A percentile compares a stretch with the other conserved stretches of the same genome.
Evolutionary conservation across 768 basidiomycete species (phyloP).

Genomic region (Boletus vermiculosoides): DNA sequence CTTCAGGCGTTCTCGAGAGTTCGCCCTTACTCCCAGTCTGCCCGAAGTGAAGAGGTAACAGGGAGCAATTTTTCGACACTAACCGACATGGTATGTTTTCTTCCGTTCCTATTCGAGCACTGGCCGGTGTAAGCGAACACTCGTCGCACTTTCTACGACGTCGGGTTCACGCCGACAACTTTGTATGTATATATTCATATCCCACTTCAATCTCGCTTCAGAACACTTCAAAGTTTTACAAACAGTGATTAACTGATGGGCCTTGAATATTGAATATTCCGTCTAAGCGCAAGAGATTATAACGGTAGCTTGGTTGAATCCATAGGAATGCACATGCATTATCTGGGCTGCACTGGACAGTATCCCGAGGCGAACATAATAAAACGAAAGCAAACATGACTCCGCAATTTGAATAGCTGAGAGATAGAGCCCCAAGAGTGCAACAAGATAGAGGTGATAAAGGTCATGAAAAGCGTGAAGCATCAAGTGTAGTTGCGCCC

Average conservation of each 20-base stretch:
- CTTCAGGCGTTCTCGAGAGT: neutral
- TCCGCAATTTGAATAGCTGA: constrained; percentile 20
- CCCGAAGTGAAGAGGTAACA: neutral
- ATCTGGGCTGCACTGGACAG: constrained; percentile 14
- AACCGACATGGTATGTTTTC: neutral
- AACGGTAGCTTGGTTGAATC: constrained; percentile 4
- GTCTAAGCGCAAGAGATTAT: neutral
- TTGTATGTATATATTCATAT: neutral
- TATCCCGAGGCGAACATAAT: constrained; percentile 22
- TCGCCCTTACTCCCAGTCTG: neutral
- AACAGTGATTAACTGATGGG: neutral
- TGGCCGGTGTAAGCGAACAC: too few species aligned
- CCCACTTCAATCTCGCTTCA: neutral
- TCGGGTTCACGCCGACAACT: neutral
- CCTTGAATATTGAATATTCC: neutral
- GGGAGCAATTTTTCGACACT: neutral
- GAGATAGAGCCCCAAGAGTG: constrained; percentile 12
- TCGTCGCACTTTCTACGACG: neutral
- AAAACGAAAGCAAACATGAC: constrained; percentile 22
- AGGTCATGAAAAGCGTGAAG: constrained; percentile 21
- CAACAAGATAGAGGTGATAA: constrained; percentile 8
- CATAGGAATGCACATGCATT: constrained; percentile 22
- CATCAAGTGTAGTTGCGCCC: constrained; percentile 17
- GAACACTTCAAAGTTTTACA: neutral
- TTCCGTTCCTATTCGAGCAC: neutral